These are phyloP conservation scores for Candida schatavii DNA, from an alignment of 805 yeast species.

Conservation along the genomic window DNA sequence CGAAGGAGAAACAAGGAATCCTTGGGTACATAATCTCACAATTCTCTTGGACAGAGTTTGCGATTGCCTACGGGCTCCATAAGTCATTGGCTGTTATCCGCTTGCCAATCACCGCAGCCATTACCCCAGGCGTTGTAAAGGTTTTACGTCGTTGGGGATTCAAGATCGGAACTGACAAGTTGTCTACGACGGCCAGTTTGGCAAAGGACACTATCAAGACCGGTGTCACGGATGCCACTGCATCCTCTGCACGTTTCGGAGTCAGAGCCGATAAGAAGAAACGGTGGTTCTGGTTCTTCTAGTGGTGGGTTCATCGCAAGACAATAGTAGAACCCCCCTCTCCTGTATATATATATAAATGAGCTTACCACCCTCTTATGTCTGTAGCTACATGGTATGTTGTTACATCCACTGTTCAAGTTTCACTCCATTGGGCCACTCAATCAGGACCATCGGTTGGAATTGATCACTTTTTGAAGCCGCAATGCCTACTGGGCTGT, in stretches of 20 bases:
- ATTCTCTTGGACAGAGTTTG: slow-evolving; percentile 73
- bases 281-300: slow-evolving; percentile 64
- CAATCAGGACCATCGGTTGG: no score
- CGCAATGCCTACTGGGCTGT: no score
- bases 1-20: slow-evolving; percentile 10
- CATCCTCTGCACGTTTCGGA: slow-evolving; percentile 49
- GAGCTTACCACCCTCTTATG: no score
- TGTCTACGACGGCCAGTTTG: slow-evolving; percentile 38
- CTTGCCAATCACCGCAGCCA: slow-evolving; percentile 86
- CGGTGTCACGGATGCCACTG: slow-evolving; percentile 37
- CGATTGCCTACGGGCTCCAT: slow-evolving; percentile 90
- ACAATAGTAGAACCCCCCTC: no score
- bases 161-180: slow-evolving; percentile 56
- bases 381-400: no score
- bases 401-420: no score
- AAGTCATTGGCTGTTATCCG: slow-evolving; percentile 81
- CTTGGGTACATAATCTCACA: slow-evolving; percentile 23
- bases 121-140: slow-evolving; percentile 77
- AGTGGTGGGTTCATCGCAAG: slow-evolving; percentile 8
- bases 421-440: no score
- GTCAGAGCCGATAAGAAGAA: slow-evolving; percentile 48
- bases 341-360: not conserved
- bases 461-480: no score
- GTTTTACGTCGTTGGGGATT: slow-evolving; percentile 74
- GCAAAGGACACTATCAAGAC: slow-evolving; percentile 27